A percentile compares a stretch with the other conserved stretches of the same genome.
phyloP scores from a whole-genome alignment of 352 stramenopile species.

The Pythium dissimile region DNA sequence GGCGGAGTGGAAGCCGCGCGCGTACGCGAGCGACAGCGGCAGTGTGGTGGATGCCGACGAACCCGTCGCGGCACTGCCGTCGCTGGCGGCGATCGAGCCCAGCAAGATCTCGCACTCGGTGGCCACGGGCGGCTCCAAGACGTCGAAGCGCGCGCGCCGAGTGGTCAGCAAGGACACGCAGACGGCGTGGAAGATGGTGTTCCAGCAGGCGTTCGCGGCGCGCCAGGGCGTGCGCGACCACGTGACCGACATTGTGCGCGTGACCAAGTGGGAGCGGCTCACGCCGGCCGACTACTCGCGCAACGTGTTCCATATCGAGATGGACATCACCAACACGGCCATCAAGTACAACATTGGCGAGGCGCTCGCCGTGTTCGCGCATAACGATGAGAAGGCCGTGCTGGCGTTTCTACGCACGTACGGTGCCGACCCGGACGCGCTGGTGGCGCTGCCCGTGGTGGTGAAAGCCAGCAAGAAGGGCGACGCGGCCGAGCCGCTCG shows the following conservation, averaged over 20 bases:
- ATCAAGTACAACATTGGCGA: slow-evolving; percentile 87
- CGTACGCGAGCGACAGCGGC: slow-evolving; percentile 9
- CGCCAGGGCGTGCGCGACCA: slow-evolving; percentile 57
- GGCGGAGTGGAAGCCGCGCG: slow-evolving; percentile 38
- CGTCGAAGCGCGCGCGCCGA: slow-evolving; percentile 37
- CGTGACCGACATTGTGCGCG: slow-evolving; percentile 62
- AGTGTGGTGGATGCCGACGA: slow-evolving; percentile 4
- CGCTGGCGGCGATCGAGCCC: slow-evolving; percentile 26
- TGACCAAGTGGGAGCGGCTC: slow-evolving; percentile 79
- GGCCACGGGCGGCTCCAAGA: slow-evolving; percentile 17
- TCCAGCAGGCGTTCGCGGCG: slow-evolving; percentile 51
- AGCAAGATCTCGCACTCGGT: slow-evolving; percentile 55
- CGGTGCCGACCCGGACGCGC: slow-evolving; percentile 57
- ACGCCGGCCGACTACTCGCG: slow-evolving; percentile 78
- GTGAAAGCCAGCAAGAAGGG: slow-evolving; percentile 57
- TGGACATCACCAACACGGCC: slow-evolving; percentile 75
- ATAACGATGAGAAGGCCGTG: slow-evolving; percentile 79
- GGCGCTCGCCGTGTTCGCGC: slow-evolving; percentile 76
- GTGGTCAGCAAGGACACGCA: slow-evolving; percentile 50
- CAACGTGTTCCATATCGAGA: slow-evolving; percentile 86
- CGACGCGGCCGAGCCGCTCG: slow-evolving; percentile 27
- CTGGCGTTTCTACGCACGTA: slow-evolving; percentile 65
- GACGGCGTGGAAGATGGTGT: slow-evolving; percentile 68
- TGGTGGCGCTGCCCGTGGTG: slow-evolving; percentile 63
- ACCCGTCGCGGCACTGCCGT: slow-evolving; percentile 21